Evolutionary conservation across 331 rosid species (phyloP).

Genomic region (Acacia pycnantha): DNA sequence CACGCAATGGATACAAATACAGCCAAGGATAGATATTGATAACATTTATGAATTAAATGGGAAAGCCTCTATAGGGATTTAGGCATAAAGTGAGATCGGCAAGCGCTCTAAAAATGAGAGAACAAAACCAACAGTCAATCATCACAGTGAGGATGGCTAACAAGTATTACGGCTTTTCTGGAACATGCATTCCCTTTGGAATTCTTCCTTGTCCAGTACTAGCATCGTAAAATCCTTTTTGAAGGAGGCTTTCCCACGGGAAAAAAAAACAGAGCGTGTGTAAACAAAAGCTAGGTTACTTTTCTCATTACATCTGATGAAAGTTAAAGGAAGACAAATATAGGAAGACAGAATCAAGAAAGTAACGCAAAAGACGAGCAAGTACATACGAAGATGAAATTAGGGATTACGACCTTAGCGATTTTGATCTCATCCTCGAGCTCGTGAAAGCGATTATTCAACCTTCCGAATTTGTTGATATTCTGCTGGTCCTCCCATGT

Average conservation of each 20-base stretch:
- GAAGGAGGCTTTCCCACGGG: neutral
- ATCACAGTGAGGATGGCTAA: neutral
- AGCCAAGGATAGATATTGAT: neutral
- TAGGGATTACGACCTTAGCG: constrained; percentile 36
- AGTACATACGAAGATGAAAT: neutral
- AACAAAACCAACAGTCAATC: neutral
- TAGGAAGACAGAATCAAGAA: neutral
- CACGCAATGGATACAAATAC: neutral
- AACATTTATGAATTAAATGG: neutral
- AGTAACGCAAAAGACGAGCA: neutral
- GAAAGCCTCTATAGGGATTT: neutral
- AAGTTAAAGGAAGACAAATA: neutral
- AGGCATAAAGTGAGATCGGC: constrained; percentile 1
- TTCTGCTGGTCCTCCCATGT: constrained; percentile 82
- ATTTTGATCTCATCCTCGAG: constrained; percentile 49
- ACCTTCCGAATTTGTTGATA: constrained; percentile 74
- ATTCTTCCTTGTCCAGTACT: neutral
- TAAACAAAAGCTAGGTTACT: neutral
- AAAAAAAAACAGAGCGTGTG: neutral
- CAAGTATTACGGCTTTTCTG: too few relatives aligned
- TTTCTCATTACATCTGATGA: neutral
- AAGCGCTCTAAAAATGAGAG: neutral
- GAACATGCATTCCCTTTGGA: neutral
- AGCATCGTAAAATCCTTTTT: neutral
- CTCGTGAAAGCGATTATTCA: constrained; percentile 57